Conservation (phyloP, 768 basidiomycete genomes). For the Pholiota molesta region DNA sequence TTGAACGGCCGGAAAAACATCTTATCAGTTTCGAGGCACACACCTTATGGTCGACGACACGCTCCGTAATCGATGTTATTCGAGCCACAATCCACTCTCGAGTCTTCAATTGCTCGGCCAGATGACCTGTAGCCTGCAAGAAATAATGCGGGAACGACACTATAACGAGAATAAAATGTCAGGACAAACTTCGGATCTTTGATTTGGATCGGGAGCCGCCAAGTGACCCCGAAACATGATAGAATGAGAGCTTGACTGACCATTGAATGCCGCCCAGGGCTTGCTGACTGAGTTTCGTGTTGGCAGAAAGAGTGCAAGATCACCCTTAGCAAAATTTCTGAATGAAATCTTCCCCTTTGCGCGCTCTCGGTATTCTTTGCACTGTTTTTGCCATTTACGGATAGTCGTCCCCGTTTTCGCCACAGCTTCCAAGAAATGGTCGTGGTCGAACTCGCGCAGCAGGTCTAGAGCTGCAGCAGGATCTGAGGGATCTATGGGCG, state of each 20-base stretch:
- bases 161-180: constrained; percentile 32
- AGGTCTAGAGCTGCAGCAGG: constrained; percentile 69
- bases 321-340: constrained; percentile 92
- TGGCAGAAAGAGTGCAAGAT: constrained; percentile 93
- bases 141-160: constrained; percentile 99
- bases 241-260: constrained; percentile 43
- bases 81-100: constrained; percentile 96
- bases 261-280: constrained; percentile 99
- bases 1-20: constrained; percentile 12
- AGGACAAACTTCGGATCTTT: constrained; percentile 40
- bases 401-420: constrained; percentile 83
- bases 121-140: constrained; percentile 81
- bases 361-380: constrained; percentile 94
- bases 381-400: constrained; percentile 97
- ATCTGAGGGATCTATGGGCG: constrained; percentile 80
- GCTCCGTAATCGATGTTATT: constrained; percentile 86
- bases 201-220: constrained; percentile 11
- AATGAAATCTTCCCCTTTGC: constrained; percentile 97
- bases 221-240: constrained; percentile 1
- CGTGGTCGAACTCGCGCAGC: constrained; percentile 79
- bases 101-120: constrained; percentile 87
- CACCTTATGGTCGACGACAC: constrained; percentile 81
- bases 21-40: constrained; percentile 27
- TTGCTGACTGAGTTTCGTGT: constrained; percentile 92
- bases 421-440: constrained; percentile 83